Evolutionary conservation across 768 basidiomycete genomes (phyloP).

Genomic region (Suillus lakei): DNA sequence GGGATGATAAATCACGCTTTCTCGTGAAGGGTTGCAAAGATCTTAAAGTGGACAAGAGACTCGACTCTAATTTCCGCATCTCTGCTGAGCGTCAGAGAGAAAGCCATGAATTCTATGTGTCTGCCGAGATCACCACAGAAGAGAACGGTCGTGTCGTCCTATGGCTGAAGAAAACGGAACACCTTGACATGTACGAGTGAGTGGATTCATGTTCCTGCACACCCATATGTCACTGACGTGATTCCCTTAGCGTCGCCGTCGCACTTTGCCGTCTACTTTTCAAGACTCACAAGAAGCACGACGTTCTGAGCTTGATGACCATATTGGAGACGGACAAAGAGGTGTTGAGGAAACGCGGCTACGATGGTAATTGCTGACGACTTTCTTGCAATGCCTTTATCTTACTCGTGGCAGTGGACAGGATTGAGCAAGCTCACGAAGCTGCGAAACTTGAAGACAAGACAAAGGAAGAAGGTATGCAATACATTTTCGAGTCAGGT

Average conservation of each 20-base stretch:
- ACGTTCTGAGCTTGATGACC: slow-evolving; percentile 86
- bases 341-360: slow-evolving; percentile 77
- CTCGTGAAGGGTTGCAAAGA: slow-evolving; percentile 66
- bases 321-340: slow-evolving; percentile 86
- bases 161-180: slow-evolving; percentile 45
- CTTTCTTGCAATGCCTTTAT: background rate
- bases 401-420: slow-evolving; percentile 1
- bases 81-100: background rate
- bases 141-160: slow-evolving; percentile 63
- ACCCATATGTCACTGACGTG: slow-evolving; percentile 3
- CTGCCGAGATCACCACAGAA: slow-evolving; percentile 53
- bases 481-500: background rate
- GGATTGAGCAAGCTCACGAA: background rate
- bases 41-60: slow-evolving; percentile 58
- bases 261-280: slow-evolving; percentile 80
- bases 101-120: slow-evolving; percentile 48
- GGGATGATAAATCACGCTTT: slow-evolving; percentile 61
- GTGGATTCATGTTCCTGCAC: slow-evolving; percentile 47
- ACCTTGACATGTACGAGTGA: slow-evolving; percentile 81
- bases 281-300: slow-evolving; percentile 74
- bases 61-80: slow-evolving; percentile 48
- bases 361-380: slow-evolving; percentile 58
- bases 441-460: slow-evolving; percentile 1
- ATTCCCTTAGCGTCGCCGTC: slow-evolving; percentile 65
- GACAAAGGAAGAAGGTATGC: background rate